Evolutionary conservation across 805 yeast species (phyloP).

Genomic region (Wickerhamiella spandovensis): DNA sequence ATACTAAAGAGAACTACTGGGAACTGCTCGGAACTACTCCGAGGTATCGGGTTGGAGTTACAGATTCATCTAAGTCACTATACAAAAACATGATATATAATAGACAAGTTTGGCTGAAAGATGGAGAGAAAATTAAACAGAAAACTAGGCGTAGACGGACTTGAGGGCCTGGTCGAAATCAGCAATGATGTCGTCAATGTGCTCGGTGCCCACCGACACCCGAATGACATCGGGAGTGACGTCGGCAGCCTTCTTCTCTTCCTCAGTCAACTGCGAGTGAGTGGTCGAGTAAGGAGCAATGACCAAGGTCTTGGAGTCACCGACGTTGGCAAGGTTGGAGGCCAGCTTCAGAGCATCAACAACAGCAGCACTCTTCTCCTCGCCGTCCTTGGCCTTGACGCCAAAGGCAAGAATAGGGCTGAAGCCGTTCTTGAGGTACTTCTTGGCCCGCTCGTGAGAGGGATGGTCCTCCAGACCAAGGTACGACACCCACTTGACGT

Average conservation of each 20-base stretch:
- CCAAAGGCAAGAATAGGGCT: constrained; percentile 89
- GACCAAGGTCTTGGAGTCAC: constrained; percentile 89
- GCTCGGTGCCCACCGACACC: constrained; percentile 83
- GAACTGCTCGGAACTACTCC: no score
- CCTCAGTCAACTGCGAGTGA: constrained; percentile 77
- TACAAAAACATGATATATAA: no score
- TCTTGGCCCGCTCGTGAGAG: constrained; percentile 69
- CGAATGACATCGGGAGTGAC: constrained; percentile 82
- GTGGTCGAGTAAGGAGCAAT: constrained; percentile 95
- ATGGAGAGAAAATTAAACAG: no score
- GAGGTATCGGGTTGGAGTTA: no score
- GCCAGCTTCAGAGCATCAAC: constrained; percentile 77
- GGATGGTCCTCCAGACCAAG: constrained; percentile 76
- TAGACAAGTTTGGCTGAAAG: no score
- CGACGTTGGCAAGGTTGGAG: constrained; percentile 90
- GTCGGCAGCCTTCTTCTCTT: constrained; percentile 72
- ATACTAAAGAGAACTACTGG: no score
- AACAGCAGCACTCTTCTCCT: constrained; percentile 68
- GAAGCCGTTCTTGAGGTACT: constrained; percentile 64
- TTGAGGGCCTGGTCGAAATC: constrained; percentile 82
- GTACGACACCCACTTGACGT: constrained; percentile 83
- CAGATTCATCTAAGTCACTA: no score
- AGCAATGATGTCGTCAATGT: constrained; percentile 76
- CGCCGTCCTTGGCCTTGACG: constrained; percentile 49
- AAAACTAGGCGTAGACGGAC: constrained; percentile 44